Conservation (phyloP, 352 stramenopile genomes). For the Peronospora tabacina region DNA sequence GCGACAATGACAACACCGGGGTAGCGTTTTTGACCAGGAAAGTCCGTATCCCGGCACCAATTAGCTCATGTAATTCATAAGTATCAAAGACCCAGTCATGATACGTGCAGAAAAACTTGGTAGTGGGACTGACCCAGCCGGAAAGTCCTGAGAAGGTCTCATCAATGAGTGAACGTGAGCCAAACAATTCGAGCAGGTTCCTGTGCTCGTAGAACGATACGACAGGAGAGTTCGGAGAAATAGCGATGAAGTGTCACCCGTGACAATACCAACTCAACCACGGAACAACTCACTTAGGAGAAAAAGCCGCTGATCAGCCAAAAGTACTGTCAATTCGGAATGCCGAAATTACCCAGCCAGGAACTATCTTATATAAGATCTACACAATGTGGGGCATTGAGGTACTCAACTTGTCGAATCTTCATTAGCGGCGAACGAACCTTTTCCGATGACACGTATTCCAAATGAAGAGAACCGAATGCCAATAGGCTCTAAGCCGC, state of each 20-base stretch:
- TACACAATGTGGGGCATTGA: background rate
- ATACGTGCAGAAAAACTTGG: background rate
- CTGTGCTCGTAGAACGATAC: background rate
- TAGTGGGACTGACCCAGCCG: background rate
- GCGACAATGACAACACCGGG: background rate
- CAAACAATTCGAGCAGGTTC: background rate
- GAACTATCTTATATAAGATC: background rate
- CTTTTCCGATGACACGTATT: background rate
- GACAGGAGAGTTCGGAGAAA: background rate
- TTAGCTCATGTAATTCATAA: background rate
- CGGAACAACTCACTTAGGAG: background rate
- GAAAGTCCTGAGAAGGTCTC: background rate
- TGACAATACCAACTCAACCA: background rate
- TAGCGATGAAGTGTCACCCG: background rate
- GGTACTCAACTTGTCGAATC: background rate
- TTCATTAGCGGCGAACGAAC: background rate
- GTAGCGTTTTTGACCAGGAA: background rate
- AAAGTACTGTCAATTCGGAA: background rate
- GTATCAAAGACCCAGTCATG: background rate
- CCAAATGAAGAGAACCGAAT: background rate
- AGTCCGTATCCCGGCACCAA: background rate
- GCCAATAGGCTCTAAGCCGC: background rate
- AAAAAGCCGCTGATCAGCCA: background rate
- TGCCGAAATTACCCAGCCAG: background rate
- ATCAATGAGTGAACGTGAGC: background rate